A percentile compares a stretch with the other conserved stretches of the same genome.
These are phyloP conservation scores for Botryotinia convoluta DNA, from an alignment of 2,329 filamentous ascomycete genomes.

Conservation along the genomic window DNA sequence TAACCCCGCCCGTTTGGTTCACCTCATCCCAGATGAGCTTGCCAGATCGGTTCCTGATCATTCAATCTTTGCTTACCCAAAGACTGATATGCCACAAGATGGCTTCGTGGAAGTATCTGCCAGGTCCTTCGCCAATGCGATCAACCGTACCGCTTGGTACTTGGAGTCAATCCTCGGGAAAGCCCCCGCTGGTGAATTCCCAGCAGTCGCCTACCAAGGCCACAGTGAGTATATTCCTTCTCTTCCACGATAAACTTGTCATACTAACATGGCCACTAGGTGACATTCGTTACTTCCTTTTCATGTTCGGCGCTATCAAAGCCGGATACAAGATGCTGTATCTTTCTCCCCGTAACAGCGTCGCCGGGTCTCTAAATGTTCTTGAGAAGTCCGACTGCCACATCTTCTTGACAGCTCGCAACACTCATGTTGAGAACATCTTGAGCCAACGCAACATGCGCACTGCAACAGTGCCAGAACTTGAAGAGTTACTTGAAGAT, in stretches of 20 bases:
- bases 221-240: slow-evolving; percentile 8
- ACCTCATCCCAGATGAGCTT: slow-evolving; percentile 29
- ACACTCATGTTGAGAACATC: slow-evolving; percentile 24
- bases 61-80: slow-evolving; percentile 28
- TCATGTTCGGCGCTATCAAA: slow-evolving; percentile 38
- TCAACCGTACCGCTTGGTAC: slow-evolving; percentile 29
- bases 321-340: slow-evolving; percentile 41
- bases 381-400: slow-evolving; percentile 38
- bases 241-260: not conserved
- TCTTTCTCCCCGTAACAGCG: slow-evolving; percentile 41
- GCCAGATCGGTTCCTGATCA: slow-evolving; percentile 26
- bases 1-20: slow-evolving; percentile 25
- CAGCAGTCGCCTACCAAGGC: slow-evolving; percentile 22
- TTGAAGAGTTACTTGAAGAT: slow-evolving; percentile 37
- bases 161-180: slow-evolving; percentile 24
- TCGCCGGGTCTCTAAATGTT: slow-evolving; percentile 38
- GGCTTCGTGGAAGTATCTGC: slow-evolving; percentile 30
- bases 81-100: slow-evolving; percentile 25
- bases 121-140: slow-evolving; percentile 27
- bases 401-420: slow-evolving; percentile 22
- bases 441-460: slow-evolving; percentile 21
- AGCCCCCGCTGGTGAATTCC: slow-evolving; percentile 15
- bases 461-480: slow-evolving; percentile 29
- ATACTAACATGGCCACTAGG: slow-evolving; percentile 20
- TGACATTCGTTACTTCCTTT: slow-evolving; percentile 26